phyloP scores from a whole-genome alignment of 2,329 filamentous ascomycete genomes.

The Coniochaeta ligniaria region DNA sequence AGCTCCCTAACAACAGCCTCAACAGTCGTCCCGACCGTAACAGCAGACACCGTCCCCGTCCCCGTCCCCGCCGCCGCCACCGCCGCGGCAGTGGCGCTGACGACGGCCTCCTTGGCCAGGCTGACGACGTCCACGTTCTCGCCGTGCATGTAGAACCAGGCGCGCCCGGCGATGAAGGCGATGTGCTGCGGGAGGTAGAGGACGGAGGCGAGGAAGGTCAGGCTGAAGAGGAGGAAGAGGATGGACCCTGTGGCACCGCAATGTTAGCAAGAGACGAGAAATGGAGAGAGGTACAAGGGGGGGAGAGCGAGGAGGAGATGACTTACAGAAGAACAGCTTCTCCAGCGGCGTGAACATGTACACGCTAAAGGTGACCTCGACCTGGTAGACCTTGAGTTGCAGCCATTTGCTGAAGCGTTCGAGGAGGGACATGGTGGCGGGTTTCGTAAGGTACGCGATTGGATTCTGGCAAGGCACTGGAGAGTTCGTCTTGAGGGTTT shows the following conservation, averaged over 20 bases:
- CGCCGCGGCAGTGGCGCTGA: slow-evolving; percentile 23
- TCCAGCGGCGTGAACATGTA: slow-evolving; percentile 97
- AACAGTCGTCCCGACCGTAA: neutral
- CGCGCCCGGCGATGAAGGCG: slow-evolving; percentile 70
- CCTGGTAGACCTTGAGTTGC: slow-evolving; percentile 93
- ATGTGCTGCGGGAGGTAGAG: slow-evolving; percentile 94
- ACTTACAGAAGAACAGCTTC: slow-evolving; percentile 94
- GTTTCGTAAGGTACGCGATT: too few species aligned
- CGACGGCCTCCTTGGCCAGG: slow-evolving; percentile 29
- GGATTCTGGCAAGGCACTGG: too few species aligned
- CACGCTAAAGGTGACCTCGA: slow-evolving; percentile 91
- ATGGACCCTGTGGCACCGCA: slow-evolving; percentile 64
- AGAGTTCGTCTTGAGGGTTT: too few species aligned
- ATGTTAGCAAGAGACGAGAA: slow-evolving; percentile 2
- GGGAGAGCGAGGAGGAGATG: neutral
- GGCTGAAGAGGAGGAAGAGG: slow-evolving; percentile 80
- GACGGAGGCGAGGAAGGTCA: slow-evolving; percentile 78
- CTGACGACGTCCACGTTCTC: slow-evolving; percentile 35
- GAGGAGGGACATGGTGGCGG: slow-evolving; percentile 32
- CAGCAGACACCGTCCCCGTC: slow-evolving; percentile 15
- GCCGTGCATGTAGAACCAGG: slow-evolving; percentile 92
- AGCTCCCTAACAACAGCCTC: slow-evolving; percentile 26
- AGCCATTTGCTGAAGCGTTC: slow-evolving; percentile 71
- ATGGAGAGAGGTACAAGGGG: neutral
- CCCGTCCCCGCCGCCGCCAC: slow-evolving; percentile 14